Evolutionary conservation across 139 green algal species (phyloP).

Genomic region (Tetradesmus obliquus): DNA sequence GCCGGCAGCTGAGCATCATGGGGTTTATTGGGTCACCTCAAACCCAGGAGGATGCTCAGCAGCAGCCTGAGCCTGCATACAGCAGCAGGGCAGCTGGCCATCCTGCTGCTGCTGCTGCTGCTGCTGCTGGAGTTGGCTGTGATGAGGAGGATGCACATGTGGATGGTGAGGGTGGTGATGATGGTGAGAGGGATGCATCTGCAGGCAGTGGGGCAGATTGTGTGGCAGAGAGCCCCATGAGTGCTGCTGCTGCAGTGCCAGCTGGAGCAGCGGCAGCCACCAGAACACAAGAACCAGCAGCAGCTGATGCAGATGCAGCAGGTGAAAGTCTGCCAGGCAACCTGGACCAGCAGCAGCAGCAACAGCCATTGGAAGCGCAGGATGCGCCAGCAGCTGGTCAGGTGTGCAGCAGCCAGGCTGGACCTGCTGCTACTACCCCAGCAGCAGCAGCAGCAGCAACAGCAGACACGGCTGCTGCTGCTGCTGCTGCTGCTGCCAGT

Average conservation of each 20-base stretch:
- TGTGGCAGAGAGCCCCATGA: background rate
- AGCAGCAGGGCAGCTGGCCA: slow-evolving; percentile 11
- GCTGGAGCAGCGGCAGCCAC: background rate
- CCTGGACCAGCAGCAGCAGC: background rate
- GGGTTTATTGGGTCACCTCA: slow-evolving; percentile 21
- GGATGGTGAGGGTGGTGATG: background rate
- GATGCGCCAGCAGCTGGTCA: background rate
- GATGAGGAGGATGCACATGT: background rate
- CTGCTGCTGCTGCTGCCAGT: background rate
- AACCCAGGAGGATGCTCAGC: slow-evolving; percentile 6
- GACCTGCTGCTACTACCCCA: background rate
- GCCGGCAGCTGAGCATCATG: slow-evolving; percentile 19
- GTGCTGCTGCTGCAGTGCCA: background rate
- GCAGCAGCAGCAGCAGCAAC: background rate
- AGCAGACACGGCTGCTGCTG: background rate
- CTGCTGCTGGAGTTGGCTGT: background rate
- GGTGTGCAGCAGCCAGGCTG: slow-evolving; percentile 1
- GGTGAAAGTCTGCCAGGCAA: background rate
- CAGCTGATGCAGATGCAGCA: background rate
- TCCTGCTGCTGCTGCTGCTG: background rate
- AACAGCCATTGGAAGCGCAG: background rate
- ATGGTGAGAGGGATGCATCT: background rate
- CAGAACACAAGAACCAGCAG: background rate
- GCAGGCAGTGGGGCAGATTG: background rate
- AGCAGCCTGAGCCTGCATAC: background rate